Conservation (phyloP, 345 rosid species). For the Durio zibethinus region DNA sequence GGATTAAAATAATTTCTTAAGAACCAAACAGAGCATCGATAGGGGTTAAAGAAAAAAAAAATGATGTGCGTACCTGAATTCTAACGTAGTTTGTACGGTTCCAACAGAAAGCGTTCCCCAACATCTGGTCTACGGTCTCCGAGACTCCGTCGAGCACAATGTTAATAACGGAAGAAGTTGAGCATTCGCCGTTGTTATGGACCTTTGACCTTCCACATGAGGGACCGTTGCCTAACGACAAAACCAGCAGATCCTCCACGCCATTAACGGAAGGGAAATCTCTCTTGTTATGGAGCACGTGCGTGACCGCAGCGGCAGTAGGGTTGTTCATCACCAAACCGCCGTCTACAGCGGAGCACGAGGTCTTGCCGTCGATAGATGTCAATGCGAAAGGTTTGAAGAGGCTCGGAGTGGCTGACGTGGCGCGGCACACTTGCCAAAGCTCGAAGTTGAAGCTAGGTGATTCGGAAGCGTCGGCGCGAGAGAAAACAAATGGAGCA, state of each 20-base stretch:
- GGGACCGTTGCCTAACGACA: constrained; percentile 83
- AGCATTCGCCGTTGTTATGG: constrained; percentile 57
- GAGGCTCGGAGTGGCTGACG: constrained; percentile 76
- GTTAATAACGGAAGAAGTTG: constrained; percentile 64
- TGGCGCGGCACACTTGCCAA: constrained; percentile 90
- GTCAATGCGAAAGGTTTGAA: constrained; percentile 69
- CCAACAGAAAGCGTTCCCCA: constrained; percentile 93
- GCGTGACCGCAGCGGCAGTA: constrained; percentile 87
- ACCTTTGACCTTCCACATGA: constrained; percentile 32
- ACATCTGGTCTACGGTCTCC: constrained; percentile 91
- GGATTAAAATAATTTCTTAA: constrained; percentile 13
- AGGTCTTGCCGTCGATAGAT: constrained; percentile 80
- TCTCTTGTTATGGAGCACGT: constrained; percentile 92
- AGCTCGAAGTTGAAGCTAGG: constrained; percentile 88
- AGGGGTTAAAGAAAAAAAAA: background rate
- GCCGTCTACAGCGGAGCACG: constrained; percentile 82
- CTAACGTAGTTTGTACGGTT: constrained; percentile 92
- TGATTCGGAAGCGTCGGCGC: constrained; percentile 91
- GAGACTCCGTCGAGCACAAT: constrained; percentile 88
- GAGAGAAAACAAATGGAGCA: constrained; percentile 96
- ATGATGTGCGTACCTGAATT: constrained; percentile 58
- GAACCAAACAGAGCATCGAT: constrained; percentile 16
- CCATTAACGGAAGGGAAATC: constrained; percentile 82
- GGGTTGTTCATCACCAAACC: constrained; percentile 98
- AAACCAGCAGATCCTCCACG: constrained; percentile 81